Evolutionary conservation across 176 grass and related monocot genomes (phyloP).

Genomic region (Pharus latifolius): DNA sequence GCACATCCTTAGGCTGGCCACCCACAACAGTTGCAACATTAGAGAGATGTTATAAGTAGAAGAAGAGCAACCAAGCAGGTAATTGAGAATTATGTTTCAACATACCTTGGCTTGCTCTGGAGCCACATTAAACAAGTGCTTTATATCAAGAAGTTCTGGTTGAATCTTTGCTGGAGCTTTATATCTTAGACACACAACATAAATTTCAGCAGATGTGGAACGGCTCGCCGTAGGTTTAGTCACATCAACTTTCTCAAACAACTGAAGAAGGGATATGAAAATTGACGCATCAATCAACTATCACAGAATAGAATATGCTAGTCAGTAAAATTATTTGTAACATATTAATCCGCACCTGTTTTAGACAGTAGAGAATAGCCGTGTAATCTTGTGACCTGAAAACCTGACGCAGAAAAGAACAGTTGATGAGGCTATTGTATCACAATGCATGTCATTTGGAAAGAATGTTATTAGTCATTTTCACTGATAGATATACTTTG

Average conservation of each 20-base stretch:
- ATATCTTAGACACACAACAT: conserved; percentile 71
- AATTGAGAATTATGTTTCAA: background rate
- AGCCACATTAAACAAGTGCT: conserved; percentile 74
- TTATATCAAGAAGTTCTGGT: conserved; percentile 85
- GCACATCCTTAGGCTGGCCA: conserved; percentile 61
- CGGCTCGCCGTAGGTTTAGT: conserved; percentile 89
- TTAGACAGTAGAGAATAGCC: conserved; percentile 84
- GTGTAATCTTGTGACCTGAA: conserved; percentile 98
- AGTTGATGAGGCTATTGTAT: background rate
- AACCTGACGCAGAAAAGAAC: conserved; percentile 43
- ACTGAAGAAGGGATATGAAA: conserved; percentile 26
- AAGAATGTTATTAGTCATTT: background rate
- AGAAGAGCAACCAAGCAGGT: background rate
- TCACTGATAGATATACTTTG: background rate
- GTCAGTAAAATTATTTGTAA: no score
- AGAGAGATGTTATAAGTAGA: background rate
- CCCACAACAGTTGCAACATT: conserved; percentile 11
- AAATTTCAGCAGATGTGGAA: conserved; percentile 91
- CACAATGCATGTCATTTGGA: background rate
- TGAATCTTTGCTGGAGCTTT: conserved; percentile 93
- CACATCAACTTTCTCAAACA: conserved; percentile 85
- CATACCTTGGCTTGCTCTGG: conserved; percentile 49
- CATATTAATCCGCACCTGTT: conserved; percentile 52
- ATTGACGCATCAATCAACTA: conserved; percentile 10
- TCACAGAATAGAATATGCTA: background rate